Percentiles rank a stretch among this genome's conserved stretches.
phyloP scores from a whole-genome alignment of 768 basidiomycete species.

The Trametes coccinea region DNA sequence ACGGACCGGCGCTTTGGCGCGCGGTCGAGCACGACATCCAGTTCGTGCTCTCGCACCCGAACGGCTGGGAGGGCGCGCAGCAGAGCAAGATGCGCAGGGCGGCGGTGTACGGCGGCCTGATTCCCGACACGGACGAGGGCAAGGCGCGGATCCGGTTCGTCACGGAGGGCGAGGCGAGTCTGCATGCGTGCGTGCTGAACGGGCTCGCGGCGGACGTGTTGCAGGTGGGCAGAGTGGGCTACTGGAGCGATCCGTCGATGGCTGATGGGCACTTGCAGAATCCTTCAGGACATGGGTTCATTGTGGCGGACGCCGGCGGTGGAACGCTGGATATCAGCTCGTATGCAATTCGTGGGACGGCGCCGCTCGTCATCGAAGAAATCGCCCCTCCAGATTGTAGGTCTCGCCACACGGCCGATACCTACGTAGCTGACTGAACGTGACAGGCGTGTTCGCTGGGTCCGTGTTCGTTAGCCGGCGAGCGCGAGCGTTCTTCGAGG shows the following conservation, averaged over 20 bases:
- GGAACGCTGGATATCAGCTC: conserved; percentile 82
- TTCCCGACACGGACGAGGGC: conserved; percentile 73
- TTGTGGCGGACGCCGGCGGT: conserved; percentile 80
- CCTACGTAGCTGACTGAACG: neutral
- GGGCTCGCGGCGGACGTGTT: conserved; percentile 78
- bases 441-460: conserved; percentile 71
- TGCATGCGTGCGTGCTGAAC: conserved; percentile 78
- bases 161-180: conserved; percentile 81
- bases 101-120: conserved; percentile 69
- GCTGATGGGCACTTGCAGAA: conserved; percentile 45
- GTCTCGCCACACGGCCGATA: conserved; percentile 22
- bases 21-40: conserved; percentile 69
- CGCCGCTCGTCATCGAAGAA: conserved; percentile 78
- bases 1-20: conserved; percentile 67
- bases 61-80: conserved; percentile 81
- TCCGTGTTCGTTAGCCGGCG: conserved; percentile 81
- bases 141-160: conserved; percentile 76
- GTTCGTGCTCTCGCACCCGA: conserved; percentile 77
- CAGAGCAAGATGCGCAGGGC: conserved; percentile 77
- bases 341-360: conserved; percentile 69
- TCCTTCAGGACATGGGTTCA: conserved; percentile 73
- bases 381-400: conserved; percentile 80
- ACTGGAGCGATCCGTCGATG: neutral
- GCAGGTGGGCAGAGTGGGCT: conserved; percentile 38
- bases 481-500: conserved; percentile 70